Base-by-base conservation (phyloP, 2,329 filamentous ascomycete genomes). In the Pyricularia grisea region DNA sequence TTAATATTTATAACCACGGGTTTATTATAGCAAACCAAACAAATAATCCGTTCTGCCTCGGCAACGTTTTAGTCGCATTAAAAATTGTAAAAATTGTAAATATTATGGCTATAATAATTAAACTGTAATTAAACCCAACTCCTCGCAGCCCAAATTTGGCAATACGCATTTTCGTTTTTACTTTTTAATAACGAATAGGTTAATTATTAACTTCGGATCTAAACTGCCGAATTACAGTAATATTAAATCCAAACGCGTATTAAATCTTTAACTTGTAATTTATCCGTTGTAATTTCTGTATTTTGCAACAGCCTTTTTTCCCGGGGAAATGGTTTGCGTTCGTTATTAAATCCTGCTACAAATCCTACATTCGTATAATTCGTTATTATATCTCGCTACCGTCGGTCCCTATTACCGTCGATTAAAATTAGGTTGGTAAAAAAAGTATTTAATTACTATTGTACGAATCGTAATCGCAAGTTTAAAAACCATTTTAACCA, bases 71-170 rank as follows among this genome's bases (percentile, higher is more conserved):
- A 70, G 95, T 97, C 67, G 93, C 87, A 78, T 95, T 93, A 87
- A 99, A 99, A 78, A 99, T 94, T 73, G 89, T 83, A 76, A 99
- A 92, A 3, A 92, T 93, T n/a, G 92, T 87, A 17, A 91, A 89
- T 68, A 99, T 83, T 87, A 99, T 94, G 71, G 93, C 85, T 70
- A 99, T 86, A 73, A 99, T 92, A 77, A 99, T 97, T 70, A 98
- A 85, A 78, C 92, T 94, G 84, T 95, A 99, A 79, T 92, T 93
- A 80, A 99, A 98, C 84, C 94, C 97, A 81, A 98, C 92, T 69
- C 93, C 91, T 73, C 95, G 91, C n/a, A 99, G 88, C 71, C 97
- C 88, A 74, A 98, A 90, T 83, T 99, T 99, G 74, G 94, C 95
- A 79, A 98, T 85, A 66, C 95, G 89, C 42, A 98, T 94, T 73